A percentile compares a stretch with the other conserved stretches of the same genome.
These are phyloP conservation scores for Aspergillus clavatus DNA, from an alignment of 2,329 filamentous ascomycete species.

Conservation along the genomic window DNA sequence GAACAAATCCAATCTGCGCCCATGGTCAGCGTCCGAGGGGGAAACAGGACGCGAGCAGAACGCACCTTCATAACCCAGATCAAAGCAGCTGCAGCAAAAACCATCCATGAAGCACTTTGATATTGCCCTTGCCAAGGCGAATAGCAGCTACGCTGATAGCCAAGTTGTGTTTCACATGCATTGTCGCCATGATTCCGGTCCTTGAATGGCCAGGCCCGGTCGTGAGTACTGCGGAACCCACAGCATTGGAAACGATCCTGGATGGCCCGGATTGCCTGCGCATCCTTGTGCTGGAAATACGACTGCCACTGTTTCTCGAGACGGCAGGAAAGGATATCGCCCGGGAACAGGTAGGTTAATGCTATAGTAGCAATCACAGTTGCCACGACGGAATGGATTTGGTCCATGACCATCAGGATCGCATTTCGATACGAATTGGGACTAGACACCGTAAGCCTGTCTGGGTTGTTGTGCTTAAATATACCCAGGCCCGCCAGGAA, in stretches of 20 bases:
- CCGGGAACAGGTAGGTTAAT: slow-evolving; percentile 26
- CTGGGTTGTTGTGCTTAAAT: too few species aligned
- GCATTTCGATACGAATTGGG: slow-evolving; percentile 1
- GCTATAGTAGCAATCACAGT: slow-evolving; percentile 27
- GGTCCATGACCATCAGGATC: slow-evolving; percentile 10
- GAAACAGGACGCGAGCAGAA: too few species aligned
- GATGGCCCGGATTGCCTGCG: slow-evolving; percentile 28
- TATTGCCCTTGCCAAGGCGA: slow-evolving; percentile 27
- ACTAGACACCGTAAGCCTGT: too few species aligned
- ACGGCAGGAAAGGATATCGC: slow-evolving; percentile 22
- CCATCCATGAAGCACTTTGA: slow-evolving; percentile 23
- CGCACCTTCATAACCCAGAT: slow-evolving; percentile 20
- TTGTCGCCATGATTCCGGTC: slow-evolving; percentile 24
- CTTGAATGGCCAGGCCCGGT: slow-evolving; percentile 38
- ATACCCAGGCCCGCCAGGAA: slow-evolving; percentile 9
- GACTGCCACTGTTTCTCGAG: slow-evolving; percentile 30
- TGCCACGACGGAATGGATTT: slow-evolving; percentile 22
- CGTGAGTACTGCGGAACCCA: slow-evolving; percentile 32
- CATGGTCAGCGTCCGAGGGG: slow-evolving; percentile 3
- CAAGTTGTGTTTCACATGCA: slow-evolving; percentile 29
- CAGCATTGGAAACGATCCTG: slow-evolving; percentile 33
- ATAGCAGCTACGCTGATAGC: slow-evolving; percentile 29
- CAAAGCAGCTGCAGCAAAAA: slow-evolving; percentile 23
- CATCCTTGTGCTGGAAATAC: slow-evolving; percentile 29
- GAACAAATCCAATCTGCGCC: slow-evolving; percentile 1